Conservation (phyloP, 2,329 filamentous ascomycete genomes). For the Penicillium fuscoglaucum region DNA sequence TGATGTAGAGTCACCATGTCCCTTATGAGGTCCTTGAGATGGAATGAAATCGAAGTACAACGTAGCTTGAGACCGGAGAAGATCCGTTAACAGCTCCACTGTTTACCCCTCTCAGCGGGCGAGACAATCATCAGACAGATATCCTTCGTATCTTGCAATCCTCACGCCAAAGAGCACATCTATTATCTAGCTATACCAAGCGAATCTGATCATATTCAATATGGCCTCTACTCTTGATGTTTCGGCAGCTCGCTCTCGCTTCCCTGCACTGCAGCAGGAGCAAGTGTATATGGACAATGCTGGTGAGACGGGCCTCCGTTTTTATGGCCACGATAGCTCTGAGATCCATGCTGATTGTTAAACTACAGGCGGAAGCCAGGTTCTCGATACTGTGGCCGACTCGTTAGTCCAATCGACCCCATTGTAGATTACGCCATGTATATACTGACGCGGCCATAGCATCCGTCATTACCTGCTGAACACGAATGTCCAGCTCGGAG, state of each 20-base stretch:
- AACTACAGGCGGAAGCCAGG: constrained; percentile 64
- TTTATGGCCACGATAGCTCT: background rate
- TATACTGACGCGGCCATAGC: constrained; percentile 35
- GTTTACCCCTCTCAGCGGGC: constrained; percentile 13
- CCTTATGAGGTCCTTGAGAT: background rate
- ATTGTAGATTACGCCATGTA: background rate
- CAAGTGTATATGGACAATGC: constrained; percentile 76
- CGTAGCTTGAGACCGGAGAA: constrained; percentile 39
- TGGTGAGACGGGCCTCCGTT: constrained; percentile 14
- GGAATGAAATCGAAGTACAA: background rate
- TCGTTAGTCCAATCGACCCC: constrained; percentile 49
- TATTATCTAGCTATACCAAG: background rate
- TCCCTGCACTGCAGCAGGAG: constrained; percentile 66
- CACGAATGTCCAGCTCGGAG: constrained; percentile 74
- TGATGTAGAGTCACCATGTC: background rate
- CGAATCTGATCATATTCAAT: constrained; percentile 13
- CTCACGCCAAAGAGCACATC: background rate
- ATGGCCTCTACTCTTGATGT: constrained; percentile 54
- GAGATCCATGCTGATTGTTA: background rate
- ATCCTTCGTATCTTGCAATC: background rate
- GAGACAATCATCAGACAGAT: background rate
- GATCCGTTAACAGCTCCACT: constrained; percentile 18
- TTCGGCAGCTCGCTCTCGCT: constrained; percentile 57
- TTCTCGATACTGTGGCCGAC: constrained; percentile 65
- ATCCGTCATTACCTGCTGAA: constrained; percentile 66